Evolutionary conservation across 1,284 basidiomycete genomes (phyloP).

Genomic region (Tilletia caries): DNA sequence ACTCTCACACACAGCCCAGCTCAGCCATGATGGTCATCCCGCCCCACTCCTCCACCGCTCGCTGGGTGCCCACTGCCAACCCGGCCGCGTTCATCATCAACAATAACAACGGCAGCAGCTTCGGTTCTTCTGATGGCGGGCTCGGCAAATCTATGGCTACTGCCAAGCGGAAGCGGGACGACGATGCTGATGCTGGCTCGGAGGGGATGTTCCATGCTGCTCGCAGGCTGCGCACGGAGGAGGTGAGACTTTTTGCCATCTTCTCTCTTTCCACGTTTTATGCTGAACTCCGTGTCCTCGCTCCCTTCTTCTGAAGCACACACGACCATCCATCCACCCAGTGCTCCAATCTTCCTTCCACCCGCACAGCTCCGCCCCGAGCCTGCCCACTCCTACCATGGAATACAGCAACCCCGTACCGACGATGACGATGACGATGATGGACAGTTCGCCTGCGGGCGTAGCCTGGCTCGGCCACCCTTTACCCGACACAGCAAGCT

Average conservation of each 20-base stretch:
- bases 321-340: background rate
- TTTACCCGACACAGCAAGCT: background rate
- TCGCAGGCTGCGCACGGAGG: background rate
- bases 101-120: background rate
- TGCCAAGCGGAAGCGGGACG: slow-evolving; percentile 2
- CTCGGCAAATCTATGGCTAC: background rate
- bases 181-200: background rate
- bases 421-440: no score
- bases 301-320: background rate
- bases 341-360: background rate
- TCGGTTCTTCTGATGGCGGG: background rate
- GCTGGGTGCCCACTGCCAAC: slow-evolving; percentile 8
- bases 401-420: background rate
- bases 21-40: slow-evolving; percentile 4
- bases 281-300: background rate
- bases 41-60: slow-evolving; percentile 6
- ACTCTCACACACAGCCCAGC: background rate
- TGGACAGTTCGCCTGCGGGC: background rate
- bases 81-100: background rate
- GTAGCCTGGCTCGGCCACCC: slow-evolving; percentile 3
- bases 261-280: background rate
- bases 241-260: background rate
- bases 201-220: background rate
- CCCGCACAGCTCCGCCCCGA: background rate
- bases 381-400: background rate